Percentiles rank a stretch among this genome's conserved stretches.
Conservation (phyloP, 495 filamentous ascomycete species). For the Aspergillus homomorphus region DNA sequence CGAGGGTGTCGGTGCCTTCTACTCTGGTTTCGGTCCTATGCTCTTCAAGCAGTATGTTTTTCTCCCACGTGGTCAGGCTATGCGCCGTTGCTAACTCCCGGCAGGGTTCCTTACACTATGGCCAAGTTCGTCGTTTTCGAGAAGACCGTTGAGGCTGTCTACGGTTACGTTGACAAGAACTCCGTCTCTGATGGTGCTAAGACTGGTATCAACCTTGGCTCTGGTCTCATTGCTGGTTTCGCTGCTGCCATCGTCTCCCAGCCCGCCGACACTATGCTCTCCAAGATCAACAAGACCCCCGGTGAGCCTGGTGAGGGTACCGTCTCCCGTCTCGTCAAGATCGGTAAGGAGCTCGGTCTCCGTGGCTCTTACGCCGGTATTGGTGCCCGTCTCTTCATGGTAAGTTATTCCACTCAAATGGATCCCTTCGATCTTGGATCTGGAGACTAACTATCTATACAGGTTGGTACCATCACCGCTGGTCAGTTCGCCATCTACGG, state of each 20-base stretch:
- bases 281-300: conserved; percentile 99
- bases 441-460: not conserved
- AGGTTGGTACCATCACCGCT: conserved; percentile 75
- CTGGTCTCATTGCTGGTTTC: conserved; percentile 96
- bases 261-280: conserved; percentile 98
- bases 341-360: conserved; percentile 89
- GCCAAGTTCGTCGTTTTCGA: conserved; percentile 99
- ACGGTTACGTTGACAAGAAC: conserved; percentile 70
- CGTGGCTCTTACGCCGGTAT: conserved; percentile 87
- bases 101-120: conserved; percentile 98
- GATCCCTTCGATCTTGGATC: not conserved
- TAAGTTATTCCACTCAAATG: conserved; percentile 7
- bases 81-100: conserved; percentile 1
- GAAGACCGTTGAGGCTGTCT: conserved; percentile 85
- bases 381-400: conserved; percentile 81
- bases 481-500: conserved; percentile 98
- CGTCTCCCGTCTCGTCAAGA: conserved; percentile 88
- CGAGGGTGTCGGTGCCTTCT: conserved; percentile 87
- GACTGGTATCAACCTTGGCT: conserved; percentile 89
- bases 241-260: conserved; percentile 95
- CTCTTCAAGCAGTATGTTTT: conserved; percentile 89
- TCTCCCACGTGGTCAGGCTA: not conserved
- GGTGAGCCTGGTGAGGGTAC: conserved; percentile 94
- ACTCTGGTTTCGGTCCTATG: conserved; percentile 91
- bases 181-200: conserved; percentile 67